These are phyloP conservation scores for Metschnikowia arizonensis DNA, from an alignment of 805 yeast genomes.

Conservation along the genomic window DNA sequence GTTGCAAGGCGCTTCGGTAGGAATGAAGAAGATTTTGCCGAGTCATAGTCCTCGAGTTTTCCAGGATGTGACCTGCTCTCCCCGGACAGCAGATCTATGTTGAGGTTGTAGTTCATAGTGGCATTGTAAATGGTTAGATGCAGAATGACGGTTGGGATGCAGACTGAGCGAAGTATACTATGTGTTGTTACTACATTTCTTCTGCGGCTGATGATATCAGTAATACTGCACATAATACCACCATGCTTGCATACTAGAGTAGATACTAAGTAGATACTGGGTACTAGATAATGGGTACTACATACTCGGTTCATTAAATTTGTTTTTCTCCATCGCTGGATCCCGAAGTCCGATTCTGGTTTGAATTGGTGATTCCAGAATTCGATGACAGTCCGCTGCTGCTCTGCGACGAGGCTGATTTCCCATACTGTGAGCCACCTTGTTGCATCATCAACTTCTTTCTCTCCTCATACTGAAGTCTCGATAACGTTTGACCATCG, in stretches of 20 bases:
- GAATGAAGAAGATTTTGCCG: conserved; percentile 3
- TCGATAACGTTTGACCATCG: conserved; percentile 25
- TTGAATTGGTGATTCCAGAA: background rate
- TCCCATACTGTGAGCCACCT: conserved; percentile 13
- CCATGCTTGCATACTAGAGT: background rate
- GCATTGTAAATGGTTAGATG: background rate
- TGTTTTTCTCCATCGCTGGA: conserved; percentile 1
- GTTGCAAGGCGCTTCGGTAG: conserved; percentile 15
- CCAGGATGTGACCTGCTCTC: background rate
- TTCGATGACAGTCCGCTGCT: background rate
- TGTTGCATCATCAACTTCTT: conserved; percentile 34
- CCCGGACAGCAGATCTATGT: background rate
- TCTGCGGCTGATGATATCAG: background rate
- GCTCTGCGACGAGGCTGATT: conserved; percentile 1
- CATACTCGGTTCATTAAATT: too few species aligned
- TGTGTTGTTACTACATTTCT: background rate
- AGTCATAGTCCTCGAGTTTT: background rate
- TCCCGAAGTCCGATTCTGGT: background rate
- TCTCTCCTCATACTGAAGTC: conserved; percentile 35
- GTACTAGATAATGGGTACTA: too few species aligned
- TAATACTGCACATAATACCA: background rate
- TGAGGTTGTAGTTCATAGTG: conserved; percentile 1
- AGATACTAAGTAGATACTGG: too few species aligned
- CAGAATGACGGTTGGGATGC: background rate
- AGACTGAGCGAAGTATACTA: background rate